phyloP scores from a whole-genome alignment of 805 yeast species.

The Ogataea haglerorum region DNA sequence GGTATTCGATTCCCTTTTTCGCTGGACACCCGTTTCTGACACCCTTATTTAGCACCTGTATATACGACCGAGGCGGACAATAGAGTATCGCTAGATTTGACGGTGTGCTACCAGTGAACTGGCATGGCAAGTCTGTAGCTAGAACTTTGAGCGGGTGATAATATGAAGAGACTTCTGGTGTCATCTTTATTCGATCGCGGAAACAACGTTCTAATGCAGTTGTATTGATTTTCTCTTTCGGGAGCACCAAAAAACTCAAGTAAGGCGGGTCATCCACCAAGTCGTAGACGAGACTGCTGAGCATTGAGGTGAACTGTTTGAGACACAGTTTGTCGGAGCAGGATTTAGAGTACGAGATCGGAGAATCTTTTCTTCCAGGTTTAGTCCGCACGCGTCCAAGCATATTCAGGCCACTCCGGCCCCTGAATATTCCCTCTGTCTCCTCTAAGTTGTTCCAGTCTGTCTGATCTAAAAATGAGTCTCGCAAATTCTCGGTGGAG shows the following conservation, averaged over 20 bases:
- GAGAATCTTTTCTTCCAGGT: constrained; percentile 86
- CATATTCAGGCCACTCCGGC: constrained; percentile 54
- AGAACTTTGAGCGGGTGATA: constrained; percentile 12
- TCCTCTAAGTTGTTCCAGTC: constrained; percentile 17
- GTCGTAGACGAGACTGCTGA: constrained; percentile 42
- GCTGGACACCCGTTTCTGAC: constrained; percentile 52
- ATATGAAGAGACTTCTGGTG: background rate
- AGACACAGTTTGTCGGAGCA: constrained; percentile 82
- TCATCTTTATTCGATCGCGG: constrained; percentile 16
- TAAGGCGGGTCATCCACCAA: constrained; percentile 34
- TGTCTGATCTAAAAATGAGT: constrained; percentile 19
- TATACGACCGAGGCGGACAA: constrained; percentile 17
- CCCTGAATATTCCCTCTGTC: constrained; percentile 42
- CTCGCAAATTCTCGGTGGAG: constrained; percentile 49
- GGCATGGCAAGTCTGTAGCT: constrained; percentile 13
- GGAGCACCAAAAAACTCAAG: constrained; percentile 50
- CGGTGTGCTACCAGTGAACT: constrained; percentile 10
- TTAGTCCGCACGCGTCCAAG: constrained; percentile 80
- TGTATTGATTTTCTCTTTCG: constrained; percentile 28
- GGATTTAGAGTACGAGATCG: constrained; percentile 69
- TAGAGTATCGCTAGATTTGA: constrained; percentile 27
- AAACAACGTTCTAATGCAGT: constrained; percentile 43
- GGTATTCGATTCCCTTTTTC: constrained; percentile 3
- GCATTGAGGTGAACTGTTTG: constrained; percentile 55
- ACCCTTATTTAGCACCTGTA: constrained; percentile 52